phyloP scores from a whole-genome alignment of 495 filamentous ascomycete species.

The Lineolata rhizophorae region DNA sequence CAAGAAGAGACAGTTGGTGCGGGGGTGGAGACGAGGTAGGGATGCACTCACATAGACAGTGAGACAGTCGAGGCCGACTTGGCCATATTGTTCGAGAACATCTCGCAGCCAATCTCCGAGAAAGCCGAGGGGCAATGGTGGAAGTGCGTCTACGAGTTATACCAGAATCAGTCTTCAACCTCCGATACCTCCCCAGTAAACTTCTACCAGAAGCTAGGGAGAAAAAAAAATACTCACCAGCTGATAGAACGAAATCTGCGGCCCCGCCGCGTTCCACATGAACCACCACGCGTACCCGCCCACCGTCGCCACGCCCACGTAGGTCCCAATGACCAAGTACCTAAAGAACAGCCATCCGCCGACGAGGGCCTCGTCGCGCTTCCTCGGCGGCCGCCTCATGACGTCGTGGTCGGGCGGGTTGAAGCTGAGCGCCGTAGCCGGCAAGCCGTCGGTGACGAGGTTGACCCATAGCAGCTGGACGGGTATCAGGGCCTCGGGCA shows the following conservation, averaged over 20 bases:
- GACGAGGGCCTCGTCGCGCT: constrained; percentile 79
- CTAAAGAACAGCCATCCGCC: constrained; percentile 94
- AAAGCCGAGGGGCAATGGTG: constrained; percentile 76
- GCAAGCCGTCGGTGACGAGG: constrained; percentile 91
- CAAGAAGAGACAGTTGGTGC: constrained; percentile 1
- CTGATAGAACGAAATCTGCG: constrained; percentile 83
- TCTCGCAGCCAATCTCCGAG: constrained; percentile 79
- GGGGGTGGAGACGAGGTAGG: too few species aligned
- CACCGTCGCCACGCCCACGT: constrained; percentile 88
- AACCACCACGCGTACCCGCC: constrained; percentile 99
- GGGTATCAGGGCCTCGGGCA: constrained; percentile 95
- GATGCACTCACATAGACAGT: constrained; percentile 44
- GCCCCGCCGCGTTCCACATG: constrained; percentile 82
- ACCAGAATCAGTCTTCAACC: constrained; percentile 3
- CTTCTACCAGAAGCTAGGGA: not conserved
- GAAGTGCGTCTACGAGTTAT: constrained; percentile 65
- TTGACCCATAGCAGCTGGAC: constrained; percentile 99
- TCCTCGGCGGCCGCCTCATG: constrained; percentile 77
- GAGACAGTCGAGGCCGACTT: constrained; percentile 91
- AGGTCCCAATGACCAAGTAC: constrained; percentile 88
- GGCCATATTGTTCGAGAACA: constrained; percentile 77
- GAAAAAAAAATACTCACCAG: constrained; percentile 27
- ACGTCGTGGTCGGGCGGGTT: constrained; percentile 95
- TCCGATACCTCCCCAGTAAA: not conserved
- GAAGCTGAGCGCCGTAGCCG: constrained; percentile 90